Evolutionary conservation across 2,329 filamentous ascomycete genomes (phyloP), one percentile per base, ranked within the genome.

Genomic region (Laburnicola sp.): DNA sequence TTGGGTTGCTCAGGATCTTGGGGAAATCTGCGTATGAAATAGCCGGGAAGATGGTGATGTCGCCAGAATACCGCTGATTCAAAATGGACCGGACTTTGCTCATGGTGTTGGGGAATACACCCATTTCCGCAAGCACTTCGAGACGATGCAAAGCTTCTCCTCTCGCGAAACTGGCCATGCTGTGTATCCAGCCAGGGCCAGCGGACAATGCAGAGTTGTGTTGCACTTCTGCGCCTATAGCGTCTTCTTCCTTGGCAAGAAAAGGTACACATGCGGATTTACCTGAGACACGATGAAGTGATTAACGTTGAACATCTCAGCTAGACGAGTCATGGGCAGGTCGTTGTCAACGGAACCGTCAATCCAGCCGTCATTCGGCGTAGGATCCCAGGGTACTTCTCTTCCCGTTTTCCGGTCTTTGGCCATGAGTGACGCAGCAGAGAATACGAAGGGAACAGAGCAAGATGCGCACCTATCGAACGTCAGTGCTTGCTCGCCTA

Each of bases 281-380:
- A 97, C 91, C 70, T 97, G 93, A 0, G 91, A 96, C 16, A 97
- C 93, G 60, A 97, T 97, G 68, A 97, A 97, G 69, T 97, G 93
- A 66, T 97, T 97, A 69, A 97, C 92, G 66, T 97, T 96, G 78
- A 97, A 96, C 88, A 97, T 92, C 67, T 96, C 91, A 0, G 91
- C 86, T 11, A 97, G 79, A 2, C 90, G 84, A 21, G 87, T 91
- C 85, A 96, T 96, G 1, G 93, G 93, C 2, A 97, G 78, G 70
- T 97, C 93, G 53, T 94, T 94, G 68, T 97, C 91, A 22, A 97
- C 90, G 0, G 92, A 97, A 1, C 93, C 93, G 69, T 97, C 93
- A 45, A 97, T 96, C 83, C 90, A 97, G 58, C 85, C 84, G 5
- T 66, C 66, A 67, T 91, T 88, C 26, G 89, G 87, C 3, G 87